phyloP scores from a whole-genome alignment of 2,329 filamentous ascomycete species.

The Chrysoporthe austroafricana region DNA sequence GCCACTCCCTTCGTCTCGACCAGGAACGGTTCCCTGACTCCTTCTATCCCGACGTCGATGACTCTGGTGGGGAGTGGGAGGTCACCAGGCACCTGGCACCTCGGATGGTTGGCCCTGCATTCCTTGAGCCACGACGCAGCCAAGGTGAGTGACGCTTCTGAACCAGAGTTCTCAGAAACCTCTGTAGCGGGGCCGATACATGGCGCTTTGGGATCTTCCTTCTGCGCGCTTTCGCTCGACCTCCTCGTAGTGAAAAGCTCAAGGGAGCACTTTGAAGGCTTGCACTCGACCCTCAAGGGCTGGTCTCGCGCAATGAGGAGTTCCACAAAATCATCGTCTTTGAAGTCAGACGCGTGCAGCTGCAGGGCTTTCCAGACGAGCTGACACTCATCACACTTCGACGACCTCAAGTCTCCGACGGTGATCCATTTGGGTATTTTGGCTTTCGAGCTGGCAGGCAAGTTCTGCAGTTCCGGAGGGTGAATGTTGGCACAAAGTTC shows the following conservation, averaged over 20 bases:
- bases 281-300: slow-evolving; percentile 6
- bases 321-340: slow-evolving; percentile 9
- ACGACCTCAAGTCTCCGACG: slow-evolving; percentile 1
- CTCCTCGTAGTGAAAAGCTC: slow-evolving; percentile 2
- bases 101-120: slow-evolving; percentile 12
- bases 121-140: slow-evolving; percentile 17
- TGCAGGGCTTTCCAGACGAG: slow-evolving; percentile 13
- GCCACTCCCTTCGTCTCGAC: slow-evolving; percentile 5
- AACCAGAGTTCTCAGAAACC: slow-evolving; percentile 9
- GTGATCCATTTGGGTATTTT: slow-evolving; percentile 4
- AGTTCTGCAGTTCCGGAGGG: slow-evolving; percentile 8
- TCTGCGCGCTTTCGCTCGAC: background rate
- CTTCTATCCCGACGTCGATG: slow-evolving; percentile 12
- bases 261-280: slow-evolving; percentile 2
- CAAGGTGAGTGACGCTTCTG: background rate
- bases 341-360: background rate
- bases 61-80: slow-evolving; percentile 15
- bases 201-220: background rate
- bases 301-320: background rate
- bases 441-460: slow-evolving; percentile 11
- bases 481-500: slow-evolving; percentile 12
- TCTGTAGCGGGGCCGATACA: slow-evolving; percentile 7
- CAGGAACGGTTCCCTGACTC: slow-evolving; percentile 3
- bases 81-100: background rate
- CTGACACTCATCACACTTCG: slow-evolving; percentile 9